phyloP scores from a whole-genome alignment of 345 rosid genomes.

The Salix caprea region DNA sequence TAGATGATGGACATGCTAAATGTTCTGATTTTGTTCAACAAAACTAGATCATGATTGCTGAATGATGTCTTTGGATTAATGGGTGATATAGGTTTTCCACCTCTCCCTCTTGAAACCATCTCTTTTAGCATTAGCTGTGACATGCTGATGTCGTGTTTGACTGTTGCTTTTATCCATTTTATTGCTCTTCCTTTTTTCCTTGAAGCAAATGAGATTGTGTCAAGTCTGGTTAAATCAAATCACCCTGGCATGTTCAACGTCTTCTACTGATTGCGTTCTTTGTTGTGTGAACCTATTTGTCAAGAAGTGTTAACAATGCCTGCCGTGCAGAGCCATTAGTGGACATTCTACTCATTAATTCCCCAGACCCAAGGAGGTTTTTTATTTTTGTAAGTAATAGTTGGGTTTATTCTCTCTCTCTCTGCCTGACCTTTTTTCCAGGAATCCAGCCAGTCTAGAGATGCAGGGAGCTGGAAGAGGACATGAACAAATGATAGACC shows the following conservation, averaged over 20 bases:
- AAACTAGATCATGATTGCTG: no score
- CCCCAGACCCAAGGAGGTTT: neutral
- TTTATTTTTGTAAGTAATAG: neutral
- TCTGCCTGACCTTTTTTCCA: constrained; percentile 14
- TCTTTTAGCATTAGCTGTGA: neutral
- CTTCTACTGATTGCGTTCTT: neutral
- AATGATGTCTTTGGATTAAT: neutral
- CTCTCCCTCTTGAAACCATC: neutral
- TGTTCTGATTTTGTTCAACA: no score
- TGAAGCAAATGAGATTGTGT: neutral
- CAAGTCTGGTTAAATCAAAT: neutral
- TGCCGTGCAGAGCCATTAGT: neutral
- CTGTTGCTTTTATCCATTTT: neutral
- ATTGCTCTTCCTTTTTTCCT: neutral
- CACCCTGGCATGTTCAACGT: neutral
- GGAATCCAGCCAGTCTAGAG: constrained; percentile 71
- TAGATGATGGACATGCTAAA: no score
- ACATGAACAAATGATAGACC: constrained; percentile 87
- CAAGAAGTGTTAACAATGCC: neutral
- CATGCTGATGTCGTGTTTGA: neutral
- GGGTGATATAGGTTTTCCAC: neutral
- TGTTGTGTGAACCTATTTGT: neutral
- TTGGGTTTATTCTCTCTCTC: constrained; percentile 2
- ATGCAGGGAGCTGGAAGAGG: constrained; percentile 60
- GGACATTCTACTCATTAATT: neutral